Conservation (phyloP, 225 moss, liverwort and hornwort genomes). For the Thuidium tamariscinum region DNA sequence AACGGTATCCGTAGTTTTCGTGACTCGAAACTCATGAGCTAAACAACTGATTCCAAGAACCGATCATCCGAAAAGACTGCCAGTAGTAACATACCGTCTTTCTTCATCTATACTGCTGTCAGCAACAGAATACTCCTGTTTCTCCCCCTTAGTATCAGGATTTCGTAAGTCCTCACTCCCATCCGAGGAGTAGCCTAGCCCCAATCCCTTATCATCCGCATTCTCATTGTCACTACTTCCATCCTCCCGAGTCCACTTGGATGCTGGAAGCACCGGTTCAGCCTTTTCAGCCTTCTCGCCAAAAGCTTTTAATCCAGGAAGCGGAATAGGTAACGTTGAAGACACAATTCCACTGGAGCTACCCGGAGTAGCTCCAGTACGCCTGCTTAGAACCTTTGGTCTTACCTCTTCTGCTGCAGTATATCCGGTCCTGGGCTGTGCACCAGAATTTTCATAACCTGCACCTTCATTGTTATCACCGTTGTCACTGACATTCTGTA, state of each 20-base stretch:
- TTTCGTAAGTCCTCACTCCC: conserved; percentile 81
- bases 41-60: not conserved
- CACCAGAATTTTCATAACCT: conserved; percentile 19
- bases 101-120: conserved; percentile 94
- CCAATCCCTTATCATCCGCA: conserved; percentile 67
- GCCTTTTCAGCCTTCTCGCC: conserved; percentile 50
- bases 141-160: conserved; percentile 47
- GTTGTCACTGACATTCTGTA: conserved; percentile 41
- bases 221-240: conserved; percentile 86
- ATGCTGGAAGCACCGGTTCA: conserved; percentile 80
- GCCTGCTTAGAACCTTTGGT: conserved; percentile 9
- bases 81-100: conserved; percentile 46
- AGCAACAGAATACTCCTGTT: conserved; percentile 61
- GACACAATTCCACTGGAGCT: conserved; percentile 16
- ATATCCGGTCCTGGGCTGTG: conserved; percentile 47
- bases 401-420: conserved; percentile 52
- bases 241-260: conserved; percentile 97
- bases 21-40: not conserved
- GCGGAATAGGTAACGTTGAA: conserved; percentile 46
- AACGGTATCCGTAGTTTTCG: not conserved
- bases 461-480: conserved; percentile 45
- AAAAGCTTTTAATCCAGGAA: conserved; percentile 65
- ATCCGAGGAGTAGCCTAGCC: conserved; percentile 80
- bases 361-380: conserved; percentile 10
- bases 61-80: not conserved